A percentile compares a stretch with the other conserved stretches of the same genome.
phyloP scores from a whole-genome alignment of 192 early-diverging fungal genomes.

The Gamsiella multidivaricata region DNA sequence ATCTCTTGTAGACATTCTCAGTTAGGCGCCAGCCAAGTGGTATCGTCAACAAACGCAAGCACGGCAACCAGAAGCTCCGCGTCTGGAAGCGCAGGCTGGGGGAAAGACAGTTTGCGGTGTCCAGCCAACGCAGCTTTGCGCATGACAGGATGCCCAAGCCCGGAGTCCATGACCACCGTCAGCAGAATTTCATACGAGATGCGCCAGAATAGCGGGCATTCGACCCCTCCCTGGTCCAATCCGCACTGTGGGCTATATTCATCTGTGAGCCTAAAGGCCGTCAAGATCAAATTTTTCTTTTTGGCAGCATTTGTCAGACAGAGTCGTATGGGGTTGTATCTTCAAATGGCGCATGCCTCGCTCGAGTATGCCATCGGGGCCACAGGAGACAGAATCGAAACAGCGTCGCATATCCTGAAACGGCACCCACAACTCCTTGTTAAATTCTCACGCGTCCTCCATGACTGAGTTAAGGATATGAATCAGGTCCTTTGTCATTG shows the following conservation, averaged over 20 bases:
- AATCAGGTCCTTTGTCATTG: slow-evolving; percentile 21
- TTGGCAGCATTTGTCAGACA: not conserved
- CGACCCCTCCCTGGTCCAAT: too few relatives aligned
- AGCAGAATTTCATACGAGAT: too few relatives aligned
- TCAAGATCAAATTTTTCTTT: slow-evolving; percentile 13
- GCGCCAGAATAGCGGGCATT: too few relatives aligned
- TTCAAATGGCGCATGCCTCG: not conserved
- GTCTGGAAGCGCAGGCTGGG: not conserved
- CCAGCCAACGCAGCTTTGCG: not conserved
- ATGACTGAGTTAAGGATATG: slow-evolving; percentile 25
- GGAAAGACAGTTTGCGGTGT: not conserved
- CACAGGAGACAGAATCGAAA: slow-evolving; percentile 21
- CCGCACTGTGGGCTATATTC: too few relatives aligned
- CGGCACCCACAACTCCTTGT: slow-evolving; percentile 17
- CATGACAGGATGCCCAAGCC: not conserved
- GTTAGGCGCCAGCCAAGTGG: not conserved
- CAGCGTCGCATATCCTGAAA: slow-evolving; percentile 25
- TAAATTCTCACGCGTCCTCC: slow-evolving; percentile 27
- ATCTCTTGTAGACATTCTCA: not conserved
- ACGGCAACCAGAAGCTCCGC: not conserved
- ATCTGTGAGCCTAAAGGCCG: slow-evolving; percentile 3
- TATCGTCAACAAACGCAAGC: slow-evolving; percentile 24
- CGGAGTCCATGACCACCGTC: too few relatives aligned
- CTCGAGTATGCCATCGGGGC: slow-evolving; percentile 9
- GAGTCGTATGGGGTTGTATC: not conserved